Conservation (phyloP, 2,329 filamentous ascomycete genomes). For the Ophioceras dolichostomum region DNA sequence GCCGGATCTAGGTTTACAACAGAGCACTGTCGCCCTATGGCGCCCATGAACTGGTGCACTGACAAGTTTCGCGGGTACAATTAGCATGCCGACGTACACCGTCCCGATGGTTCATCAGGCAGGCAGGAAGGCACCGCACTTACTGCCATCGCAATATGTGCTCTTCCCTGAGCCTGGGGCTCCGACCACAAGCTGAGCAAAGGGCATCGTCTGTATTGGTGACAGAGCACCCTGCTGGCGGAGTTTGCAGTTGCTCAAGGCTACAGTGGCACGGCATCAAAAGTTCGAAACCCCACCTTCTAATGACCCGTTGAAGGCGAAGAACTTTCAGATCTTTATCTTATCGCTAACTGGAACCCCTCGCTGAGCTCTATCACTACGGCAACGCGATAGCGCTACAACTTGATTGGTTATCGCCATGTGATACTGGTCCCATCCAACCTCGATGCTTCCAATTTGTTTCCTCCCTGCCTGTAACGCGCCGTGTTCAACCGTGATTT, state of each 20-base stretch:
- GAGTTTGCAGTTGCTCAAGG: too few relatives aligned
- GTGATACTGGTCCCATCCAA: too few relatives aligned
- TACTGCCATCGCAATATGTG: conserved; percentile 93
- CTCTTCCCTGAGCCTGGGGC: conserved; percentile 93
- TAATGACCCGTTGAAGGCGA: too few relatives aligned
- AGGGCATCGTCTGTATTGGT: conserved; percentile 37
- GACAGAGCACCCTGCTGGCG: too few relatives aligned
- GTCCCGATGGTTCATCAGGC: too few relatives aligned
- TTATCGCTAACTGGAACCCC: background rate
- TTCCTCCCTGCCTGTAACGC: too few relatives aligned
- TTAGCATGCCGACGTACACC: too few relatives aligned
- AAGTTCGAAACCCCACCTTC: too few relatives aligned
- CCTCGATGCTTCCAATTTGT: too few relatives aligned
- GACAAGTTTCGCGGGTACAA: conserved; percentile 2
- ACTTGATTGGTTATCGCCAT: conserved; percentile 1
- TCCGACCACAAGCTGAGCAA: conserved; percentile 76
- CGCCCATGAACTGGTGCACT: conserved; percentile 96
- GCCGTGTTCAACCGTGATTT: too few relatives aligned
- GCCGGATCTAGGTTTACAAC: conserved; percentile 95
- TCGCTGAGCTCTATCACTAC: background rate
- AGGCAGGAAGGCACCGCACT: conserved; percentile 15
- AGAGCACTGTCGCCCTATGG: conserved; percentile 88
- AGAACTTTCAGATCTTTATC: too few relatives aligned
- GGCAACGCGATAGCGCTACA: background rate
- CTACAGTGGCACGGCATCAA: too few relatives aligned